These are phyloP conservation scores for Penicillium taxi DNA, from an alignment of 495 filamentous ascomycete genomes.

Conservation along the genomic window DNA sequence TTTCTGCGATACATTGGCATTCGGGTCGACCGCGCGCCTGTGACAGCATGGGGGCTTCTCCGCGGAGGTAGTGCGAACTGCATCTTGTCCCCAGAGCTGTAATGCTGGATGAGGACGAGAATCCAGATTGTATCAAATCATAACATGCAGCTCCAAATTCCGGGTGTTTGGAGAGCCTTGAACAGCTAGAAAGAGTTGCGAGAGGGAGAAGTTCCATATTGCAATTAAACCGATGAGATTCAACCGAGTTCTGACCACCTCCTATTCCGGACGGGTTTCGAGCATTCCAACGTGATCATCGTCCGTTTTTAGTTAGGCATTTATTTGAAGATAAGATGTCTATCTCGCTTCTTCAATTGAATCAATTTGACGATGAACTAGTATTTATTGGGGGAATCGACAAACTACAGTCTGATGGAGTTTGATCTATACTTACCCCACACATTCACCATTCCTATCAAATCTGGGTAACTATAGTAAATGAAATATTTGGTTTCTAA, in stretches of 20 bases:
- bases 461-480: too few relatives aligned
- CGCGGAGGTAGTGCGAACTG: constrained; percentile 86
- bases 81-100: constrained; percentile 47
- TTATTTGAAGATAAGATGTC: too few relatives aligned
- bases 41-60: constrained; percentile 64
- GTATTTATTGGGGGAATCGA: too few relatives aligned
- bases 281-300: constrained; percentile 9
- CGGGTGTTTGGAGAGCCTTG: neutral
- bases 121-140: constrained; percentile 11
- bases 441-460: too few relatives aligned
- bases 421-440: too few relatives aligned
- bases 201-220: constrained; percentile 1
- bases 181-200: neutral
- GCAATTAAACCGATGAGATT: constrained; percentile 2
- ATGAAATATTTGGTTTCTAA: too few relatives aligned
- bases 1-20: constrained; percentile 56
- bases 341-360: too few relatives aligned
- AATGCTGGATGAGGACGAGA: constrained; percentile 5
- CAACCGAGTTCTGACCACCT: constrained; percentile 6
- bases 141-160: neutral
- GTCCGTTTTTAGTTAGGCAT: constrained; percentile 11
- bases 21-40: constrained; percentile 51
- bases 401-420: too few relatives aligned
- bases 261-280: constrained; percentile 11
- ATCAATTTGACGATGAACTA: too few relatives aligned